phyloP scores from a whole-genome alignment of 352 stramenopile species.

The Globisporangium radiosum region DNA sequence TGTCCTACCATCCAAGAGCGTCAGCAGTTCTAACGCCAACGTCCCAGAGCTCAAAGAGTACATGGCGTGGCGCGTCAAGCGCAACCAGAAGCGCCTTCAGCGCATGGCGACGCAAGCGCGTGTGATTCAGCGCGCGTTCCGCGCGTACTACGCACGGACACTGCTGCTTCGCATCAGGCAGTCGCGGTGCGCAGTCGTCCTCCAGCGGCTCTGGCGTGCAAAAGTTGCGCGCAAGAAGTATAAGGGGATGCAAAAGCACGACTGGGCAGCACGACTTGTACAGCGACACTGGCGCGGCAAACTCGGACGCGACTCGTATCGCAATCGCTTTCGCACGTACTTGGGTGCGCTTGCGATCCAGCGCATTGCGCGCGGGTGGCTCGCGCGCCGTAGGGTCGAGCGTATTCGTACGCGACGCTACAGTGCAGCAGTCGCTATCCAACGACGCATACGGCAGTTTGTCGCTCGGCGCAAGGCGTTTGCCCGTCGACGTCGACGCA shows the following conservation, averaged over 20 bases:
- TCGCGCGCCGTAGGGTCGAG: slow-evolving; percentile 52
- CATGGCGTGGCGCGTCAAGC: slow-evolving; percentile 93
- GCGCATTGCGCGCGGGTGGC: slow-evolving; percentile 75
- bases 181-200: slow-evolving; percentile 63
- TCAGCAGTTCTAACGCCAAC: neutral
- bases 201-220: slow-evolving; percentile 88
- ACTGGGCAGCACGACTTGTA: slow-evolving; percentile 89
- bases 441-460: slow-evolving; percentile 69
- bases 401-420: slow-evolving; percentile 45
- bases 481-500: slow-evolving; percentile 34
- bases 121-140: slow-evolving; percentile 88
- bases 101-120: slow-evolving; percentile 77
- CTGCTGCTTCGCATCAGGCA: slow-evolving; percentile 69
- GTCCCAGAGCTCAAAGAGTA: slow-evolving; percentile 92
- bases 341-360: slow-evolving; percentile 82
- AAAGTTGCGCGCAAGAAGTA: slow-evolving; percentile 71
- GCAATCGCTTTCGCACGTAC: slow-evolving; percentile 66
- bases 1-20: neutral
- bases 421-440: slow-evolving; percentile 62
- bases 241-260: slow-evolving; percentile 71
- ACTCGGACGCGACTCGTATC: slow-evolving; percentile 72
- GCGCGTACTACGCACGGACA: slow-evolving; percentile 83
- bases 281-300: slow-evolving; percentile 91
- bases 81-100: slow-evolving; percentile 90
- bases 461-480: slow-evolving; percentile 47